Evolutionary conservation across 2,329 filamentous ascomycete genomes (phyloP).

Genomic region (Cladophialophora bantiana): DNA sequence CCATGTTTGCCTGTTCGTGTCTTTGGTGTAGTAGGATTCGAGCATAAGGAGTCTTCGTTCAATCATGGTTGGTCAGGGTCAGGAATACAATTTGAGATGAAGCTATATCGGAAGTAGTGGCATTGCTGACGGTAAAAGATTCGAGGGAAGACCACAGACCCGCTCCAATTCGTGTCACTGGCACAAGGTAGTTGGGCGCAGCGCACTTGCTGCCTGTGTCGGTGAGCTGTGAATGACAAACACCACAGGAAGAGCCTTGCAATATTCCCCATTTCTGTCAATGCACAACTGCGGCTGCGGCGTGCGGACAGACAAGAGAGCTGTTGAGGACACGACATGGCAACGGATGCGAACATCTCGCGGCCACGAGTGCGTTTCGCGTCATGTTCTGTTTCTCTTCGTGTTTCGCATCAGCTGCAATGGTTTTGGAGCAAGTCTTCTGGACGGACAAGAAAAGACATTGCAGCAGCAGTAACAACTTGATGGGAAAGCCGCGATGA

Average conservation of each 20-base stretch:
- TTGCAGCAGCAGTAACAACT: not conserved
- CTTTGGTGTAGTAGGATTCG: conserved; percentile 24
- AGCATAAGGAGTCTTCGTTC: conserved; percentile 32
- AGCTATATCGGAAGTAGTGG: not conserved
- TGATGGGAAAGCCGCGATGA: not conserved
- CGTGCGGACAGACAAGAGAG: not conserved
- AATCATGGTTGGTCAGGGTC: conserved; percentile 14
- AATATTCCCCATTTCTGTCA: not conserved
- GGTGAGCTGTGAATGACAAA: not conserved
- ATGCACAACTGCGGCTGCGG: not conserved
- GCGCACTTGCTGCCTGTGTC: not conserved
- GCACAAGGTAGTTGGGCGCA: not conserved
- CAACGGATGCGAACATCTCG: not conserved
- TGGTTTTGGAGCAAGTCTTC: not conserved
- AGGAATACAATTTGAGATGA: not conserved
- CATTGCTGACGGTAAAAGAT: not conserved
- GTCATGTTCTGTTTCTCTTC: not conserved
- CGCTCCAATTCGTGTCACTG: not conserved
- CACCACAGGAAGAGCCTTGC: conserved; percentile 5
- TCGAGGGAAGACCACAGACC: not conserved
- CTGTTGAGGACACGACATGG: not conserved
- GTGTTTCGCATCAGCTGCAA: not conserved
- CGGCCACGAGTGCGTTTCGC: not conserved
- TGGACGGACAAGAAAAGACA: not conserved
- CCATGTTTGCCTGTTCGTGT: conserved; percentile 21